Conservation (phyloP, 805 yeast genomes). For the Cyberlindnera japonica region DNA sequence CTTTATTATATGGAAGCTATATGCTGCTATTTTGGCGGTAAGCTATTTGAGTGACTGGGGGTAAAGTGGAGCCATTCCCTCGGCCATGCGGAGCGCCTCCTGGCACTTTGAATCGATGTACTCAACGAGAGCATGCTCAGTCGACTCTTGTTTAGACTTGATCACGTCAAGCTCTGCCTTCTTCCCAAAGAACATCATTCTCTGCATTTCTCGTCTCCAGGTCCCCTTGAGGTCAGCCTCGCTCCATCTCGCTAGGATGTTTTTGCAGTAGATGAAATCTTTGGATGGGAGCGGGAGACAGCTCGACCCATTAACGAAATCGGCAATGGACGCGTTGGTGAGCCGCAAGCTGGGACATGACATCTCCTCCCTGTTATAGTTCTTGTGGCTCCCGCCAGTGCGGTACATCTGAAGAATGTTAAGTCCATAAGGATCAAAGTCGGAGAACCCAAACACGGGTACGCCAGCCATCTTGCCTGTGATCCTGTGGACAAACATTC, state of each 20-base stretch:
- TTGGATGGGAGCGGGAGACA: slow-evolving; percentile 22
- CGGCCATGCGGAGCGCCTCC: no score
- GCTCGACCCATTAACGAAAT: slow-evolving; percentile 16
- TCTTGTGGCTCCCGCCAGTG: slow-evolving; percentile 19
- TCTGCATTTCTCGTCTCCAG: slow-evolving; percentile 45
- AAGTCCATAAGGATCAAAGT: slow-evolving; percentile 66
- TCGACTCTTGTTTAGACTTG: slow-evolving; percentile 6
- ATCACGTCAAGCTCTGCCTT: slow-evolving; percentile 59
- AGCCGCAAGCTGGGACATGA: slow-evolving; percentile 16
- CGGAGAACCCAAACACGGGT: slow-evolving; percentile 47
- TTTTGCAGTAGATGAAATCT: slow-evolving; percentile 29
- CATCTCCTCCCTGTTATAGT: background rate
- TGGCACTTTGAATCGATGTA: slow-evolving; percentile 9
- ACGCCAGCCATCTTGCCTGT: slow-evolving; percentile 22
- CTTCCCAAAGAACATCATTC: slow-evolving; percentile 51
- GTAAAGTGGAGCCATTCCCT: no score
- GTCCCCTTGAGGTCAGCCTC: background rate
- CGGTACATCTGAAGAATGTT: slow-evolving; percentile 49
- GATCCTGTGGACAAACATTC: slow-evolving; percentile 37
- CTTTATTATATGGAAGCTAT: no score
- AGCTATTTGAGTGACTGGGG: no score
- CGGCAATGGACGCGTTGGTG: slow-evolving; percentile 18
- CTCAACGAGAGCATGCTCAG: slow-evolving; percentile 1
- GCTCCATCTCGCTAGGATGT: slow-evolving; percentile 19
- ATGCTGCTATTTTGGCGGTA: no score